These are phyloP conservation scores for Leccinum pallidistipes DNA, from an alignment of 1,284 basidiomycete genomes.

Conservation along the genomic window DNA sequence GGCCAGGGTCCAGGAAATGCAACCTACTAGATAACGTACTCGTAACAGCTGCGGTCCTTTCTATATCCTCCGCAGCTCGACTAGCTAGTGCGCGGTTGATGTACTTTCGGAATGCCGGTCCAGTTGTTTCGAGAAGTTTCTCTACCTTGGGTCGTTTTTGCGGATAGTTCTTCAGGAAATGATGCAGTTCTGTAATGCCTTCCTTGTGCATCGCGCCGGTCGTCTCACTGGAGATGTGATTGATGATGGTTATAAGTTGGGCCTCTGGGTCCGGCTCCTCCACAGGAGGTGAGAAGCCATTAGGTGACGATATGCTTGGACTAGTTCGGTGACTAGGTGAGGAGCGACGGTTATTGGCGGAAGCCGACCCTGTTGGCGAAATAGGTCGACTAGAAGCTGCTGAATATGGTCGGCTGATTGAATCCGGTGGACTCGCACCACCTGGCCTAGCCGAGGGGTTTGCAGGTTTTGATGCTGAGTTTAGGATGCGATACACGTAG, in stretches of 20 bases:
- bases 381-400: slow-evolving; percentile 61
- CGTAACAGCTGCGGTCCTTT: slow-evolving; percentile 72
- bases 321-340: slow-evolving; percentile 66
- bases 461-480: slow-evolving; percentile 54
- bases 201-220: slow-evolving; percentile 82
- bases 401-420: slow-evolving; percentile 48
- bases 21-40: slow-evolving; percentile 74
- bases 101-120: slow-evolving; percentile 81
- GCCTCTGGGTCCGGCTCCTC: slow-evolving; percentile 82
- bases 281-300: slow-evolving; percentile 48
- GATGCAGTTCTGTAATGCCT: slow-evolving; percentile 94
- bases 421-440: slow-evolving; percentile 38
- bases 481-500: slow-evolving; percentile 84
- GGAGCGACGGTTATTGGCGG: slow-evolving; percentile 52
- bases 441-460: slow-evolving; percentile 41
- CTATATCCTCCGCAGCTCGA: slow-evolving; percentile 83
- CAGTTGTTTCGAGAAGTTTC: slow-evolving; percentile 80
- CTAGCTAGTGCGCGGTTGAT: slow-evolving; percentile 80
- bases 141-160: slow-evolving; percentile 86
- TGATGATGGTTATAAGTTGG: slow-evolving; percentile 81
- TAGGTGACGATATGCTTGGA: slow-evolving; percentile 59
- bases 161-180: slow-evolving; percentile 91
- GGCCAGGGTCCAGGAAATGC: slow-evolving; percentile 2
- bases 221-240: slow-evolving; percentile 87
- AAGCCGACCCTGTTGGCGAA: slow-evolving; percentile 60